Conservation (phyloP, 345 rosid genomes). For the Populus tremula region DNA sequence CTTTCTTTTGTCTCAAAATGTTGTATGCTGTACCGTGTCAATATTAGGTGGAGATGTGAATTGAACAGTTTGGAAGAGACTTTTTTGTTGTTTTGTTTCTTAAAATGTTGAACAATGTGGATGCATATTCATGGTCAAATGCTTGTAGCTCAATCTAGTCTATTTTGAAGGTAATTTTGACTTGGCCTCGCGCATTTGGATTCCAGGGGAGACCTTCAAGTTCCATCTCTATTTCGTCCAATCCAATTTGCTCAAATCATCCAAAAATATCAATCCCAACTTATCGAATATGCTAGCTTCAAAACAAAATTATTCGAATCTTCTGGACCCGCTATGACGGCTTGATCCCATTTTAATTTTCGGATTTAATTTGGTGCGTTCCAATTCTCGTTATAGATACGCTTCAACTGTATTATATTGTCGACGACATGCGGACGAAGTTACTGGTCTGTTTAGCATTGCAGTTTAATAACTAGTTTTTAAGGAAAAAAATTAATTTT, state of each 20-base stretch:
- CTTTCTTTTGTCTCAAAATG: constrained; percentile 17
- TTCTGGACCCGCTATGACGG: background rate
- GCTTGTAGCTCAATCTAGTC: background rate
- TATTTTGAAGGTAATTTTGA: background rate
- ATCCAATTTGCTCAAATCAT: background rate
- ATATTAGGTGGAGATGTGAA: constrained; percentile 18
- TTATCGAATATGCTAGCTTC: background rate
- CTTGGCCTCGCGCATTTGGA: background rate
- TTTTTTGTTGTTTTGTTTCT: background rate
- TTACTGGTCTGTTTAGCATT: too few relatives aligned
- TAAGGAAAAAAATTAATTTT: too few relatives aligned
- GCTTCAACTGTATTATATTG: too few relatives aligned
- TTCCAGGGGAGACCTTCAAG: background rate
- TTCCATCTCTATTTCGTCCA: background rate
- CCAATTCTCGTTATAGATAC: too few relatives aligned
- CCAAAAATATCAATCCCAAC: background rate
- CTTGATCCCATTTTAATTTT: background rate
- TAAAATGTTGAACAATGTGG: background rate
- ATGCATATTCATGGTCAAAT: background rate
- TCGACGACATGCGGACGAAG: too few relatives aligned
- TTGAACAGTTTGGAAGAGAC: background rate
- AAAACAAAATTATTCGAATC: background rate
- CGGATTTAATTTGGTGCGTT: background rate
- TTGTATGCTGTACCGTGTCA: constrained; percentile 19
- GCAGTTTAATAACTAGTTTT: too few relatives aligned